Evolutionary conservation across 441 rosid species (phyloP), one percentile per base, ranked within the genome.

Genomic region (Bocquillonia castaneifolia): DNA sequence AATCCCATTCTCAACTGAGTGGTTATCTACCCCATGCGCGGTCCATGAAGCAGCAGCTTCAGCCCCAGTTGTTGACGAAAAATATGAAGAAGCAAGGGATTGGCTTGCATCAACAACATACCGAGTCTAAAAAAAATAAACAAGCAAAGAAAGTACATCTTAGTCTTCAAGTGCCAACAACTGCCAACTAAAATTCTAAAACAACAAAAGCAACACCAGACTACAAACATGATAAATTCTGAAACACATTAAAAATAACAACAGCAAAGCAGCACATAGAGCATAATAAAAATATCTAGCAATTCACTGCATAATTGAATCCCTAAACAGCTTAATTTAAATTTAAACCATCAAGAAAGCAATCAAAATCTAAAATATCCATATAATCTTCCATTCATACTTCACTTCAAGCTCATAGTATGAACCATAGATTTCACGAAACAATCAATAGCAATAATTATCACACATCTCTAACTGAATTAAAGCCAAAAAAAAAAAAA

Each of bases 41-140:
- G 77, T 82, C 98, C 94, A 87, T 54, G 93, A 63, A 56, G 80
- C 68, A 56, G 80, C 68, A 69, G 78, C 73, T 54, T 88, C 92
- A 61, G 93, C 66, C 59, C 82, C 92, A 78, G 72, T 53, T 64
- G 81, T 64, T 45, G 89, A 66, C 64, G 88, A 82, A 47, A 77
- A 76, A 84, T 87, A 88, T 23, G 86, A 78, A 68, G 83, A 57
- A 39, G 79, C 53, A 50, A 86, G 91, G n/a, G 69, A 84, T 73
- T 88, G 97, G 80, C 78, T 79, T 40, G 78, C 82, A 76, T 86
- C 92, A 72, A 75, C 81, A 79, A 66, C 74, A 75, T 84, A 86
- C 71, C 71, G 89, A 37, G 81, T 80, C 98, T 94, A 74, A 55
- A 52, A 74, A 65, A 62, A 28, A 28, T 57, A 67, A 39, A 32